Evolutionary conservation across 2,329 filamentous ascomycete species (phyloP).

Genomic region (Claviceps sp.): DNA sequence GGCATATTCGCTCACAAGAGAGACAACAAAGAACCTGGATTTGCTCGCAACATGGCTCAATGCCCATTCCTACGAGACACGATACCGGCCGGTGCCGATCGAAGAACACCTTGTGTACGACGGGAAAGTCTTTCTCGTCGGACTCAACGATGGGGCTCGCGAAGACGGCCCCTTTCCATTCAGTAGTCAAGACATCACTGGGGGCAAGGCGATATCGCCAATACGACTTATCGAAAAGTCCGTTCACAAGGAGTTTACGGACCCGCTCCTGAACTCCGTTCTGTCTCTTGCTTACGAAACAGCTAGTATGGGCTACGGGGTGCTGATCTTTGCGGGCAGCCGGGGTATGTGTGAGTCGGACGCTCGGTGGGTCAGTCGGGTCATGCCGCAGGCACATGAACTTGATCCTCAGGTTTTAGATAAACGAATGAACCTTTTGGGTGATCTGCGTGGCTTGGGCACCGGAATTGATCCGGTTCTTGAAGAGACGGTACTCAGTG

Average conservation of each 20-base stretch:
- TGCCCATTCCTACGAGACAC: slow-evolving; percentile 59
- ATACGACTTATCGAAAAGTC: slow-evolving; percentile 41
- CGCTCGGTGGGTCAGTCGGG: slow-evolving; percentile 53
- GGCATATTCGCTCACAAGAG: not conserved
- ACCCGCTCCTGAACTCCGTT: slow-evolving; percentile 55
- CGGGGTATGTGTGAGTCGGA: slow-evolving; percentile 53
- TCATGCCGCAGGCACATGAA: slow-evolving; percentile 40
- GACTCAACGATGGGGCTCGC: slow-evolving; percentile 35
- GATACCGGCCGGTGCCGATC: slow-evolving; percentile 61
- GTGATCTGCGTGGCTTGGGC: slow-evolving; percentile 50
- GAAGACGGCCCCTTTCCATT: slow-evolving; percentile 44
- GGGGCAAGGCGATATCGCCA: slow-evolving; percentile 22
- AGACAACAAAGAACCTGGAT: slow-evolving; percentile 46
- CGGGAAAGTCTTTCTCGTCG: slow-evolving; percentile 50
- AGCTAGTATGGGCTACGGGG: slow-evolving; percentile 53
- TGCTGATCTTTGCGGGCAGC: slow-evolving; percentile 61
- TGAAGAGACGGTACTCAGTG: slow-evolving; percentile 48
- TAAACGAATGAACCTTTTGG: slow-evolving; percentile 48
- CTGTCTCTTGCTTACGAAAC: slow-evolving; percentile 58
- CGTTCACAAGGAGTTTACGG: slow-evolving; percentile 45
- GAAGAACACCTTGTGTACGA: slow-evolving; percentile 64
- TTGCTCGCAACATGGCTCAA: slow-evolving; percentile 56
- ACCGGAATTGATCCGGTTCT: slow-evolving; percentile 54
- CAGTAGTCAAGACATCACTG: slow-evolving; percentile 21
- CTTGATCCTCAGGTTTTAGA: slow-evolving; percentile 36